phyloP scores from a whole-genome alignment of 1,139 yeast species.

The Protomyces pachydermus region DNA sequence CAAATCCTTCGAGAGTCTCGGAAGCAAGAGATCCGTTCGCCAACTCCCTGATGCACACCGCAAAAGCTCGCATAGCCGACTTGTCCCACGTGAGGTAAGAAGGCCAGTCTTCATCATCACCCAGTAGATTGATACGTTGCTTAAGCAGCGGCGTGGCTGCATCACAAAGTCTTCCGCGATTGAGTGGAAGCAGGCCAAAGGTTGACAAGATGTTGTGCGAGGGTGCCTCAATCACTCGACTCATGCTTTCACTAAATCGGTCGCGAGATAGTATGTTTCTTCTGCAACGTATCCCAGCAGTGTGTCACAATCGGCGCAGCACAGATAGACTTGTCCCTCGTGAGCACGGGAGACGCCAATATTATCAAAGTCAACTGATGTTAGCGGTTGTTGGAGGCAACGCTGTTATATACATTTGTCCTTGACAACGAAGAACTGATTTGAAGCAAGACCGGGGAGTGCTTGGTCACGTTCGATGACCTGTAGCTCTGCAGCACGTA shows the following conservation, averaged over 20 bases:
- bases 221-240: background rate
- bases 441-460: background rate
- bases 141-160: background rate
- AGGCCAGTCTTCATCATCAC: background rate
- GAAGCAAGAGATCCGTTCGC: too few species aligned
- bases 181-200: conserved; percentile 3
- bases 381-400: background rate
- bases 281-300: conserved; percentile 14
- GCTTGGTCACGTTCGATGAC: background rate
- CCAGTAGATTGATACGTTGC: conserved; percentile 3
- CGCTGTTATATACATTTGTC: background rate
- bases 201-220: background rate
- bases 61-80: background rate
- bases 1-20: conserved; percentile 2
- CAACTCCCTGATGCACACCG: too few species aligned
- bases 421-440: conserved; percentile 3
- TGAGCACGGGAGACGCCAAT: conserved; percentile 19
- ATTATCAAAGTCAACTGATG: conserved; percentile 16
- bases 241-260: background rate
- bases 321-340: conserved; percentile 15
- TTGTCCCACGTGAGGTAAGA: conserved; percentile 7
- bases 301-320: conserved; percentile 20
- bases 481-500: background rate
- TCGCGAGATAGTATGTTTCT: conserved; percentile 16
- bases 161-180: background rate